Evolutionary conservation across 164 flowering plant species (phyloP), one percentile per base, ranked within the genome.

Genomic region (Aristolochia californica): DNA sequence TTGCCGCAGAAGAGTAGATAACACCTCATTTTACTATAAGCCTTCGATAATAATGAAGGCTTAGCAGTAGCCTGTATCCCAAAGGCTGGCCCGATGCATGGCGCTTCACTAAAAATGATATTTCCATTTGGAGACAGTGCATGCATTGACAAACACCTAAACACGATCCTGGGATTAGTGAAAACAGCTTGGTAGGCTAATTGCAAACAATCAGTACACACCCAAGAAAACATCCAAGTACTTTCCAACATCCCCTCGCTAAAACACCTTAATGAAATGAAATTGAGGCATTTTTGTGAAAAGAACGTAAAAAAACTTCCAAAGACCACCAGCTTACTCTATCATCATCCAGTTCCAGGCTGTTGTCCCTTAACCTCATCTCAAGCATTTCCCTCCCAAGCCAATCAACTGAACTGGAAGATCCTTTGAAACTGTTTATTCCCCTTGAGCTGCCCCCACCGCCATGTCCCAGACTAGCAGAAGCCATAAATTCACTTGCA

Each of bases 341-440:
- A 51, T 90, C 93, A 50, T 85, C 87, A 65, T 88, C 91, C 27
- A 68, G 72, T 45, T 86, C 91, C 62, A 63, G 75, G 68, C 66
- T 69, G 43, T 62, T 76, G 72, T 87, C 94, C 73, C 85, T 76
- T 70, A 93, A 57, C 68, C 83, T 87, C 95, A 93, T 84, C 62
- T 82, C 94, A 60, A 79, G 86, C 94, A 93, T 83, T 71, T 87
- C 97, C 69, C 87, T 77, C 28, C 87, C 87, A 53, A 91, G 77
- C 87, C 96, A 83, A 56, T 88, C 95, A 68, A 87, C 88, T 47
- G 96, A 86, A 74, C 90, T 84, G 30, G 96, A 84, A 9, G 98
- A 78, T 30, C 77, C 80, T 60, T 74, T 82, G 68, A 73, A 80
- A 68, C 83, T 82, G 69, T 76, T 80, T 53, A 61, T 75, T 63